Evolutionary conservation across 257 asterid genomes (phyloP), one percentile per base, ranked within the genome.

Genomic region (Solanum chaucha): DNA sequence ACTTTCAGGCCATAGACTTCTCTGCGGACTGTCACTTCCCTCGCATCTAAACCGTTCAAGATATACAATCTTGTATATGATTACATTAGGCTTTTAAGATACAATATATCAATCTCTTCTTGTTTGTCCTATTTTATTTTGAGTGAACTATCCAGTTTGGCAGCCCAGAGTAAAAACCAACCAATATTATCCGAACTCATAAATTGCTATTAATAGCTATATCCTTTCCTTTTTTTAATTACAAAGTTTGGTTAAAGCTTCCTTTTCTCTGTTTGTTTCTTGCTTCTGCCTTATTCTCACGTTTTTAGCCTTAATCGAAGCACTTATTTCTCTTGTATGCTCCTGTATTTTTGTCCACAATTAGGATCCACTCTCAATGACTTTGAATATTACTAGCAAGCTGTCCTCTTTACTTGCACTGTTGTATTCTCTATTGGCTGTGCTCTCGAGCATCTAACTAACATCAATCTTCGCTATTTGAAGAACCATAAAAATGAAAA

Each of bases 391-490:
- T 70, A 70, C 13, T 12, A 68, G n/a, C 41, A 70, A 70, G 78
- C 41, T 2, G 24, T 32, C 78, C 41, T 32, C 26, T 34, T 70
- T 72, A 72, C 48, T 34, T 72, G 48, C 81, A 19, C 81, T 72
- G 15, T 9, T 72, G 81, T 35, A 72, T 72, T 35, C 28, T 72
- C 81, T 35, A 35, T 72, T 72, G 81, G 15, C 14, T 35, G 48
- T 35, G 81, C 81, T 73, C n/a, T 35, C 6, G 78, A 81, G 51
- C 86, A 34, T 93, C 64, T 6, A 88, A 96, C 92, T 22, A 97
- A 96, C 98, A 96, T 96, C 90, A 96, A 77, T 88, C 98, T 94
- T 91, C 93, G 90, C 75, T 93, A 83, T 90, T 96, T 96, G 88
- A 95, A 97, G 87, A 92, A 97, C 94, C 97, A 93, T 88, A 94